Evolutionary conservation across 2,329 filamentous ascomycete species (phyloP).

Genomic region (Colletotrichum destructivum): DNA sequence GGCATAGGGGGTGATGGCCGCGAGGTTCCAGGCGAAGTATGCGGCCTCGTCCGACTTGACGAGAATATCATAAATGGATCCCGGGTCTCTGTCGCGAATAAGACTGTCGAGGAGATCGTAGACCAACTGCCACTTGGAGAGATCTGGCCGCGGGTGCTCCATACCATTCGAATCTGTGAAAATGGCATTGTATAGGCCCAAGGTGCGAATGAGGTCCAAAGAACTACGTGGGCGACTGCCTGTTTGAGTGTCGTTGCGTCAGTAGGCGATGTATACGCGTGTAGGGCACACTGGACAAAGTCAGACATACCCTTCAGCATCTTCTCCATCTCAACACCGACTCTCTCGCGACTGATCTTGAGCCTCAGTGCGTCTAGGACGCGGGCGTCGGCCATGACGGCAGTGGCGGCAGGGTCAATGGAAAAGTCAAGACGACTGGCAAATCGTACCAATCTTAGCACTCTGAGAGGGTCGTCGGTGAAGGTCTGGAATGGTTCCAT

Average conservation of each 20-base stretch:
- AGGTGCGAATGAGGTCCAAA: slow-evolving; percentile 75
- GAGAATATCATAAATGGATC: slow-evolving; percentile 68
- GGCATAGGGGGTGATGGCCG: slow-evolving; percentile 82
- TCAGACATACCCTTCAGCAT: slow-evolving; percentile 79
- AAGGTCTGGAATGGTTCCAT: slow-evolving; percentile 93
- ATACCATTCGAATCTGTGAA: slow-evolving; percentile 78
- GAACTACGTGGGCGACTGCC: slow-evolving; percentile 73
- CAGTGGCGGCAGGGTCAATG: slow-evolving; percentile 79
- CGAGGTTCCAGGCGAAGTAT: slow-evolving; percentile 84
- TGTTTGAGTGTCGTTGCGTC: slow-evolving; percentile 44
- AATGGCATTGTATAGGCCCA: slow-evolving; percentile 79
- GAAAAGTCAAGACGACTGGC: slow-evolving; percentile 85
- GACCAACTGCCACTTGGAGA: slow-evolving; percentile 71
- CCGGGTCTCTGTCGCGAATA: slow-evolving; percentile 57
- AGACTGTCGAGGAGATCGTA: slow-evolving; percentile 76
- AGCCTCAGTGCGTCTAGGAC: slow-evolving; percentile 84
- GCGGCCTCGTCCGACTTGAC: slow-evolving; percentile 74
- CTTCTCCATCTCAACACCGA: slow-evolving; percentile 91
- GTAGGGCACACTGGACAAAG: not conserved
- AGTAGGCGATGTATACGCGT: not conserved
- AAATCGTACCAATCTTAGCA: slow-evolving; percentile 90
- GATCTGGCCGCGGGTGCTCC: slow-evolving; percentile 69
- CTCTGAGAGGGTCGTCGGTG: slow-evolving; percentile 90
- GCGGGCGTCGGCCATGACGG: slow-evolving; percentile 82
- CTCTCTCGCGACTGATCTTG: slow-evolving; percentile 93